A percentile compares a stretch with the other conserved stretches of the same genome.
Evolutionary conservation across 2,329 filamentous ascomycete species (phyloP).

Genomic region (Colletotrichum tabaci): DNA sequence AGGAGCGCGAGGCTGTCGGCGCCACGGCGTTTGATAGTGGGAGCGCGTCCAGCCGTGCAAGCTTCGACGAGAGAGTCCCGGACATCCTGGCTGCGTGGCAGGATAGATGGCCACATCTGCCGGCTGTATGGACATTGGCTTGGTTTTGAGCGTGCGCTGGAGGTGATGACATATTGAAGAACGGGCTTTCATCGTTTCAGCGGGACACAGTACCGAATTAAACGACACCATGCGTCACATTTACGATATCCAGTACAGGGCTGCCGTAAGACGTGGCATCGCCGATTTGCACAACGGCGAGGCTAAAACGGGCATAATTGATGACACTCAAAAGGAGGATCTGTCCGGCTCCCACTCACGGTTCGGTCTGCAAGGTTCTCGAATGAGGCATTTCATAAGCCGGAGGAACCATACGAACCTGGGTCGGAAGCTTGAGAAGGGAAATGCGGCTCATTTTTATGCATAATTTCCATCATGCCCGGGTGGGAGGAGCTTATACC

Average conservation of each 20-base stretch:
- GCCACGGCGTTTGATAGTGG: constrained; percentile 78
- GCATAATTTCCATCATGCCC: no score
- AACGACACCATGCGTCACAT: neutral
- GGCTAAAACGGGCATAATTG: neutral
- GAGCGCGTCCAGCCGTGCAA: constrained; percentile 75
- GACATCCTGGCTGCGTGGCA: constrained; percentile 95
- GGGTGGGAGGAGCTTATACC: neutral
- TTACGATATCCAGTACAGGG: neutral
- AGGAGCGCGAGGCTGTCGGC: constrained; percentile 80
- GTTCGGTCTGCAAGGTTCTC: neutral
- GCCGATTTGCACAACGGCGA: no score
- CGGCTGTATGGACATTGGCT: constrained; percentile 92
- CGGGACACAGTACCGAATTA: no score
- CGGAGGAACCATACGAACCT: neutral
- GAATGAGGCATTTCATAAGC: neutral
- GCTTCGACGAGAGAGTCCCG: constrained; percentile 94
- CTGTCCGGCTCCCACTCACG: neutral
- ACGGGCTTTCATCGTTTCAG: no score
- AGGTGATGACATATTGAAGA: neutral
- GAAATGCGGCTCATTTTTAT: neutral
- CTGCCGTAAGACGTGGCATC: neutral
- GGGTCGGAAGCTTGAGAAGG: neutral
- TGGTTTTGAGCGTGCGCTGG: constrained; percentile 77
- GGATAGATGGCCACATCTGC: constrained; percentile 91
- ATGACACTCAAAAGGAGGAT: neutral